Conservation (phyloP, 495 filamentous ascomycete genomes). For the Neurospora sp. region DNA sequence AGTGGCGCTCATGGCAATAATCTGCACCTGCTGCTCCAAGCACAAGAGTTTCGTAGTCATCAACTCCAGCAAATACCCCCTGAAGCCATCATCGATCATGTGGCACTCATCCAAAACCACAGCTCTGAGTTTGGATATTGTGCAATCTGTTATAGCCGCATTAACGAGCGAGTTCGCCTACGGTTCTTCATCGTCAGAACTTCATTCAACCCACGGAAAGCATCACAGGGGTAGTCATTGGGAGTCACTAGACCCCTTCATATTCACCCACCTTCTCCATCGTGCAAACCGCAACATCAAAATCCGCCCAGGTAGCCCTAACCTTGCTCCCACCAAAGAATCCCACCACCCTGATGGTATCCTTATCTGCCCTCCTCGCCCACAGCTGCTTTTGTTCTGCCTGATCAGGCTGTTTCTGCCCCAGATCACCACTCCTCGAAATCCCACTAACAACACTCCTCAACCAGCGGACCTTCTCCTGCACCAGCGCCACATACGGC, state of each 20-base stretch:
- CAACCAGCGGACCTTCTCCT: constrained; percentile 74
- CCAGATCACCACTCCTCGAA: constrained; percentile 29
- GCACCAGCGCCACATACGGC: constrained; percentile 73
- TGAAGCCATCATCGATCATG: constrained; percentile 70
- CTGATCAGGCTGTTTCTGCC: constrained; percentile 9
- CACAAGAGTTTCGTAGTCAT: constrained; percentile 68
- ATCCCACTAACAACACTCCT: constrained; percentile 58
- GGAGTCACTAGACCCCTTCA: neutral
- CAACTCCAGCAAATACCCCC: constrained; percentile 76
- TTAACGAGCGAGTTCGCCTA: constrained; percentile 78
- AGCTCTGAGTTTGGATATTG: constrained; percentile 50
- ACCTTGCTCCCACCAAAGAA: constrained; percentile 66
- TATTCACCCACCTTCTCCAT: constrained; percentile 59
- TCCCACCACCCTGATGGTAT: constrained; percentile 52
- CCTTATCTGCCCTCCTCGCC: constrained; percentile 35
- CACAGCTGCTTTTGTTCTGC: constrained; percentile 20
- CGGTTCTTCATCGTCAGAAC: constrained; percentile 10
- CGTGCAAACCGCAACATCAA: constrained; percentile 73
- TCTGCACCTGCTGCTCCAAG: constrained; percentile 58
- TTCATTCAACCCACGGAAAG: neutral
- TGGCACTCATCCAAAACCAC: constrained; percentile 76
- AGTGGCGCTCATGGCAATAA: constrained; percentile 79
- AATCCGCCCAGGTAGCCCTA: constrained; percentile 58
- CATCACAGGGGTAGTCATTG: neutral
- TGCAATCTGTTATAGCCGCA: constrained; percentile 60